Conservation (phyloP, 1,284 basidiomycete genomes). For the Pterula multifida region DNA sequence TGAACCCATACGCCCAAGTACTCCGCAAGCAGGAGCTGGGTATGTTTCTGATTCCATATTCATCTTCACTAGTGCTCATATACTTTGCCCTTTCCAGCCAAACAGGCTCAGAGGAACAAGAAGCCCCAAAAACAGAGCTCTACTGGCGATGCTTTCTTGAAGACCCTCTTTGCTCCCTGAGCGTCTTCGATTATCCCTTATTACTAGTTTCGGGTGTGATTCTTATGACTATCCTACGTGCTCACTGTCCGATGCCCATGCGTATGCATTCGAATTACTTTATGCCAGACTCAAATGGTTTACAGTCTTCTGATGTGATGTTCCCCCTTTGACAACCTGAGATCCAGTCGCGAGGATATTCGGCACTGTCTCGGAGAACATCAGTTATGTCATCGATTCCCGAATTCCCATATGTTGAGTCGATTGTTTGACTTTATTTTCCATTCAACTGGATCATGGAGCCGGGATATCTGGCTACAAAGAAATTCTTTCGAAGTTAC, state of each 20-base stretch:
- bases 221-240: not conserved
- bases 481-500: no score
- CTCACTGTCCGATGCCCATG: not conserved
- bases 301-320: no score
- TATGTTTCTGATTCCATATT: constrained; percentile 23
- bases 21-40: constrained; percentile 79
- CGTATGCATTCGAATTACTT: not conserved
- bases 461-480: no score
- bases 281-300: not conserved
- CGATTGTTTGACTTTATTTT: no score
- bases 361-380: no score
- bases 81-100: constrained; percentile 44
- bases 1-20: constrained; percentile 99
- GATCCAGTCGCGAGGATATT: no score
- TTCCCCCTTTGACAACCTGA: no score
- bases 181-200: not conserved
- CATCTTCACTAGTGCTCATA: constrained; percentile 8
- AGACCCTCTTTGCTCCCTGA: constrained; percentile 80
- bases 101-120: constrained; percentile 22
- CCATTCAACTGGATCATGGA: no score
- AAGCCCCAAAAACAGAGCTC: constrained; percentile 46
- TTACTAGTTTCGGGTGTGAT: not conserved
- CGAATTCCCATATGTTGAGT: no score
- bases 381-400: no score
- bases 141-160: constrained; percentile 81